Conservation (phyloP, 2,329 filamentous ascomycete genomes). For the Grosmannia penicillata region DNA sequence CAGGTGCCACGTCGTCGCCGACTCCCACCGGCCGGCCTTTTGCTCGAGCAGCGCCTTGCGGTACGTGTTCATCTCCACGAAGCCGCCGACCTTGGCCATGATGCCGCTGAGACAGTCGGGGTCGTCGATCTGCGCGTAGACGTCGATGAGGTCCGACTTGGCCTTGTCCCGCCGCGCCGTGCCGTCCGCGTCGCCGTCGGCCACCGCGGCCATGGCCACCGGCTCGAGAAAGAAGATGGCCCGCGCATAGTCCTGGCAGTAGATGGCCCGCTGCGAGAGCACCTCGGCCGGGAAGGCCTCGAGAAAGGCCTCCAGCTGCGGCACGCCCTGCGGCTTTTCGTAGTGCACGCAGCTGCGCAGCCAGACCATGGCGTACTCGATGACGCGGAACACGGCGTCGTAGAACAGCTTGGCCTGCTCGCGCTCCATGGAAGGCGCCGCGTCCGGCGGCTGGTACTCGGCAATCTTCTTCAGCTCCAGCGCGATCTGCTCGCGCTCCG, state of each 20-base stretch:
- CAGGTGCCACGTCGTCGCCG: constrained; percentile 96
- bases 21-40: constrained; percentile 85
- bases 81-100: constrained; percentile 66
- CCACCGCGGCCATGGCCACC: constrained; percentile 37
- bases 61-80: constrained; percentile 55
- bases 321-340: constrained; percentile 39
- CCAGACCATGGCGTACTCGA: constrained; percentile 90
- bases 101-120: constrained; percentile 94
- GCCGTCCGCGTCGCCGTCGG: constrained; percentile 30
- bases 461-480: constrained; percentile 63
- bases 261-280: constrained; percentile 67
- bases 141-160: constrained; percentile 70
- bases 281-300: constrained; percentile 59
- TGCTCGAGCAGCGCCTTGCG: constrained; percentile 87
- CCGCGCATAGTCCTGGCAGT: constrained; percentile 83
- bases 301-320: constrained; percentile 34
- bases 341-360: constrained; percentile 60
- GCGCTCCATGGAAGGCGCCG: constrained; percentile 42
- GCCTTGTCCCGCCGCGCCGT: constrained; percentile 35
- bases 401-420: constrained; percentile 76
- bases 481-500: constrained; percentile 50
- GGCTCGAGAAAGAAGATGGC: constrained; percentile 93
- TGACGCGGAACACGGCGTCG: constrained; percentile 74
- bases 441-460: constrained; percentile 36
- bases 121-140: constrained; percentile 95